phyloP scores from a whole-genome alignment of 208 protist species.

The Willaertia magna region DNA sequence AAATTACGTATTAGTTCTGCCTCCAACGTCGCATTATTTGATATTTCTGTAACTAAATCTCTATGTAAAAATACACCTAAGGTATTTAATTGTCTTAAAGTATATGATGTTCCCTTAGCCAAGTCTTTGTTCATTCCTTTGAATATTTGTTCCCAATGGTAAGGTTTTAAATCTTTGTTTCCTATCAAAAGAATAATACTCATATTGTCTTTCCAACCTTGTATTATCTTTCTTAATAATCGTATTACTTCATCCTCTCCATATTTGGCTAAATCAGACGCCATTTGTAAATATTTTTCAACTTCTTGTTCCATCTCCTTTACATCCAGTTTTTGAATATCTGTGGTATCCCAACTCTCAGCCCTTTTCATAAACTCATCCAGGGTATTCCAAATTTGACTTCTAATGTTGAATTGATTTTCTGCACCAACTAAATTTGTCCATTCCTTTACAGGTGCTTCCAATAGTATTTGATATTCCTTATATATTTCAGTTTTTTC shows the following conservation, averaged over 20 bases:
- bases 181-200: slow-evolving; percentile 71
- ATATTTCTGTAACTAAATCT: slow-evolving; percentile 64
- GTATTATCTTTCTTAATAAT: neutral
- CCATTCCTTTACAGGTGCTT: slow-evolving; percentile 57
- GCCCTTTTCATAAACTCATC: slow-evolving; percentile 37
- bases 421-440: slow-evolving; percentile 44
- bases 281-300: slow-evolving; percentile 19
- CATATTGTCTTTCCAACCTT: slow-evolving; percentile 35
- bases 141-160: slow-evolving; percentile 77
- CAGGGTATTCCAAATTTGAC: slow-evolving; percentile 60
- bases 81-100: slow-evolving; percentile 44
- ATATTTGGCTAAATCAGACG: slow-evolving; percentile 17
- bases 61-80: slow-evolving; percentile 61
- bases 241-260: slow-evolving; percentile 21
- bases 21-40: slow-evolving; percentile 72
- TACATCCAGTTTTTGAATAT: slow-evolving; percentile 24
- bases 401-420: slow-evolving; percentile 48
- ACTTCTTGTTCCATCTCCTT: slow-evolving; percentile 21
- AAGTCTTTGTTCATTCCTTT: slow-evolving; percentile 57
- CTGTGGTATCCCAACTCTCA: neutral
- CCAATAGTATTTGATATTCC: slow-evolving; percentile 64
- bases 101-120: slow-evolving; percentile 65
- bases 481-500: slow-evolving; percentile 50
- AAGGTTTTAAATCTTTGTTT: slow-evolving; percentile 69
- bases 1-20: slow-evolving; percentile 75